phyloP scores from a whole-genome alignment of 2,329 filamentous ascomycete genomes.

The Hawksworthiomyces lignivorus region DNA sequence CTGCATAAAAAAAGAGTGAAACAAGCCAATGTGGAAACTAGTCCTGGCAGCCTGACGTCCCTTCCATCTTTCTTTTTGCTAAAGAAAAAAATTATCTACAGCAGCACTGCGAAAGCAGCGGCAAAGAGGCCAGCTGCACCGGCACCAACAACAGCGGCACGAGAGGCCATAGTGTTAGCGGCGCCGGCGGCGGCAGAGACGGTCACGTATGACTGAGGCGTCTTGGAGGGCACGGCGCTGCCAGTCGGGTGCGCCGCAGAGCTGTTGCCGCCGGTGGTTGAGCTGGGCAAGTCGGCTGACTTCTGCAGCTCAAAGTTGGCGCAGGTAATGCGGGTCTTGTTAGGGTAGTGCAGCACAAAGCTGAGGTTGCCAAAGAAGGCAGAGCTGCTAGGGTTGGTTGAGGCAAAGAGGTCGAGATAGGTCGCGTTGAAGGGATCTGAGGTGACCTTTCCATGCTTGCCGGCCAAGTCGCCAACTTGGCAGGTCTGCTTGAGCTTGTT shows the following conservation, averaged over 20 bases:
- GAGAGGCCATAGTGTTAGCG: background rate
- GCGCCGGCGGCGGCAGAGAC: background rate
- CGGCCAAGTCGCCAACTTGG: conserved; percentile 68
- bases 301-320: conserved; percentile 46
- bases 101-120: background rate
- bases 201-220: background rate
- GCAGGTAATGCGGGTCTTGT: conserved; percentile 57
- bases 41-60: no score
- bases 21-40: no score
- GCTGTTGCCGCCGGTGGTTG: conserved; percentile 11
- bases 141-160: background rate
- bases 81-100: background rate
- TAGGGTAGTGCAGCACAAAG: conserved; percentile 55
- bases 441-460: conserved; percentile 61
- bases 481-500: conserved; percentile 50
- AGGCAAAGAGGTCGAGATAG: conserved; percentile 52
- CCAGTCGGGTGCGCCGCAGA: conserved; percentile 6
- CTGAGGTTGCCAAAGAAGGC: conserved; percentile 59
- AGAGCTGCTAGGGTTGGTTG: conserved; percentile 40
- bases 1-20: no score
- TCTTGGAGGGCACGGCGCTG: conserved; percentile 12
- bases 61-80: no score
- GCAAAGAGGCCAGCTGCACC: conserved; percentile 1
- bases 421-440: conserved; percentile 38
- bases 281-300: conserved; percentile 16